Evolutionary conservation across 257 asterid species (phyloP), one percentile per base, ranked within the genome.

Genomic region (Fraxinus pennsylvanica): DNA sequence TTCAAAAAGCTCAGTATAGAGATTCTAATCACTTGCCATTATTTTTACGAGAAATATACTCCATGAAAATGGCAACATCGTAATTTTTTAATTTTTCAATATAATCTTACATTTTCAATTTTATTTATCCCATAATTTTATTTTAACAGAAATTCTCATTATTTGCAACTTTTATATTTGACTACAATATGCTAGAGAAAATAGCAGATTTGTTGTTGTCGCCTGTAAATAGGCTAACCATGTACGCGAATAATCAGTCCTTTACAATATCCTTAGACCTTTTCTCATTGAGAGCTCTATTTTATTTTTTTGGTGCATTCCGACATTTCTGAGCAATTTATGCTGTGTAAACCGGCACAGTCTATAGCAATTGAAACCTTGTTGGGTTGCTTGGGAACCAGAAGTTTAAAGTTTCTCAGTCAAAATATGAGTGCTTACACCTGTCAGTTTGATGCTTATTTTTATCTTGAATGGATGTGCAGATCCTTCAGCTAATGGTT

Each of bases 381-480:
- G 30, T 71, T 67, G 17, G 36, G 61, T 73, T 72, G 81, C 43
- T 33, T n/a, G 76, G 52, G 21, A 47, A 47, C 57, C n/a, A 47
- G 19, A 47, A 15, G 6, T 47, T 47, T 47, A 14, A 13, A 3
- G n/a, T 14, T 47, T 4, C 57, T 13, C 6, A 14, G n/a, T 3
- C n/a, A 47, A 14, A 47, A 47, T 47, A 47, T 47, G 57, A 47
- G 57, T 47, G 57, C 57, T 47, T 13, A 15, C 57, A 47, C 57
- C 57, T 13, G 57, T 43, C 57, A 47, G 57, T 15, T 47, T 47
- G 57, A 47, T 47, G n/a, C 57, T 13, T 15, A 68, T 47, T 76
- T 36, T 76, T 74, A 15, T 78, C 63, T 74, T 75, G 7, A 47
- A 47, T 74, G 78, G 70, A 12, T 68, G 30, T 80, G 79, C 74